Conservation (phyloP, 2,329 filamentous ascomycete genomes). For the Monilinia fructicola region DNA sequence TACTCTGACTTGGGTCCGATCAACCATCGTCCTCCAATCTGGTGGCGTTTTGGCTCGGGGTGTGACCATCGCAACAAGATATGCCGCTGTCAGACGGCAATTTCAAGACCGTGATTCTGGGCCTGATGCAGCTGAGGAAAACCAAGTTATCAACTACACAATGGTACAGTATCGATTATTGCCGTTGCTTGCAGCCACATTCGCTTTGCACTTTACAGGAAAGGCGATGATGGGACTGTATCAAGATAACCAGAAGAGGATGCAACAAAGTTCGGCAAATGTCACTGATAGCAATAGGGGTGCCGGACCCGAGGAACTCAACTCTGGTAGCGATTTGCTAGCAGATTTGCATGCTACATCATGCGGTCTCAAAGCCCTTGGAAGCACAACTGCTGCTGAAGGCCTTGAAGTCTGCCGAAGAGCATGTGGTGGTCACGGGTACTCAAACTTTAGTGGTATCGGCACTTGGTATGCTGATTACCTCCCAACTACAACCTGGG, state of each 20-base stretch:
- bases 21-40: conserved; percentile 71
- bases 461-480: conserved; percentile 74
- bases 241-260: conserved; percentile 68
- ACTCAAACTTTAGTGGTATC: conserved; percentile 74
- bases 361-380: conserved; percentile 72
- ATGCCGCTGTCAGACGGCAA: conserved; percentile 71
- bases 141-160: conserved; percentile 76
- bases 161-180: conserved; percentile 76
- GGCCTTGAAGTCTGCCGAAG: conserved; percentile 73
- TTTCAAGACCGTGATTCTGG: conserved; percentile 73
- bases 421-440: conserved; percentile 76
- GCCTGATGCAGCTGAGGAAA: conserved; percentile 59
- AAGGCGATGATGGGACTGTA: conserved; percentile 74
- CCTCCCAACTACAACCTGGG: conserved; percentile 59
- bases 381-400: conserved; percentile 70
- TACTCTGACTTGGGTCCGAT: conserved; percentile 73
- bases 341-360: conserved; percentile 76
- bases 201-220: conserved; percentile 77
- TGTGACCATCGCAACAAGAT: conserved; percentile 75
- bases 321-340: conserved; percentile 64
- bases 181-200: conserved; percentile 70
- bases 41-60: conserved; percentile 70
- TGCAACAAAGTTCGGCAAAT: conserved; percentile 49
- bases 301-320: conserved; percentile 66
- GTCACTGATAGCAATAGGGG: conserved; percentile 50